phyloP scores from a whole-genome alignment of 352 stramenopile species.

The Phytophthora hibernalis region DNA sequence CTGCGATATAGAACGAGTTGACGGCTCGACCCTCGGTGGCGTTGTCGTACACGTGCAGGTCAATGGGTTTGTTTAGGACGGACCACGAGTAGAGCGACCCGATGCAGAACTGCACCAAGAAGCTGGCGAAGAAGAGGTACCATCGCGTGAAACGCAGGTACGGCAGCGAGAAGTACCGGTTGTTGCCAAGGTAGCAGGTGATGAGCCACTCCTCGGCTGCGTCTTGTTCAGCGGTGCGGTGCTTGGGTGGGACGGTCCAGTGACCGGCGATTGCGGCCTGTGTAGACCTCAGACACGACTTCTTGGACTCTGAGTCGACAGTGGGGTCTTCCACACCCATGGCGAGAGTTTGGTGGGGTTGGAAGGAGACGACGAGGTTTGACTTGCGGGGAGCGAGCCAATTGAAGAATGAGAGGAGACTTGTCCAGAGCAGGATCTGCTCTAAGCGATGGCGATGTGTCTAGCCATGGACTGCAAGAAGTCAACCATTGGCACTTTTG shows the following conservation, averaged over 20 bases:
- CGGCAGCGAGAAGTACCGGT: constrained; percentile 51
- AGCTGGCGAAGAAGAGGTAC: constrained; percentile 66
- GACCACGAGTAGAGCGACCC: constrained; percentile 75
- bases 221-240: constrained; percentile 51
- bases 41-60: constrained; percentile 52
- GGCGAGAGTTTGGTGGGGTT: not conserved
- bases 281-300: constrained; percentile 39
- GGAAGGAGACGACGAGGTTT: not conserved
- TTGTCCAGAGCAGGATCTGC: not conserved
- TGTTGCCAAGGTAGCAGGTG: constrained; percentile 57
- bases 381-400: constrained; percentile 31
- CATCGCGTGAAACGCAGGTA: constrained; percentile 56
- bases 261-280: constrained; percentile 42
- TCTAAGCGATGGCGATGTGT: not conserved
- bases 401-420: constrained; percentile 40
- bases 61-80: constrained; percentile 73
- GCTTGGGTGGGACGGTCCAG: constrained; percentile 58
- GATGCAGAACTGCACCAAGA: constrained; percentile 70
- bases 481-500: not conserved
- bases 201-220: constrained; percentile 61
- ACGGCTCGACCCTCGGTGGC: constrained; percentile 46
- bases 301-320: constrained; percentile 20
- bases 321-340: constrained; percentile 40
- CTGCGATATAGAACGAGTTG: constrained; percentile 69
- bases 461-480: not conserved